A percentile compares a stretch with the other conserved stretches of the same genome.
These are phyloP conservation scores for Kingdonia uniflora DNA, from an alignment of 164 flowering plant species.

Conservation along the genomic window DNA sequence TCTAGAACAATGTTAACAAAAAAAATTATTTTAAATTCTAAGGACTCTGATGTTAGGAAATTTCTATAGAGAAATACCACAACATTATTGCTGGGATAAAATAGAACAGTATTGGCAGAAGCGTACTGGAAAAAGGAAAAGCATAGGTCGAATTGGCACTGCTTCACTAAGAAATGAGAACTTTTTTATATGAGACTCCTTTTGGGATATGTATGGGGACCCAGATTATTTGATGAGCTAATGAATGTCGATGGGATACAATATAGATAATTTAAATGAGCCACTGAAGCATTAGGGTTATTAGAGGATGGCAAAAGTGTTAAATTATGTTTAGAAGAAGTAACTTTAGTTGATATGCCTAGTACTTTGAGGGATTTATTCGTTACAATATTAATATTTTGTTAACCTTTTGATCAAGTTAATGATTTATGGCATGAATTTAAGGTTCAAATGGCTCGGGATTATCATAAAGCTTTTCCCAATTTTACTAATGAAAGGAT, in stretches of 20 bases:
- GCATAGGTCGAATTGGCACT: neutral
- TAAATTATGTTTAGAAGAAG: neutral
- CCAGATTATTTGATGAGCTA: neutral
- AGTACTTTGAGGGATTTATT: neutral
- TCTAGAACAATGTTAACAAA: neutral
- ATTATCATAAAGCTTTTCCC: neutral
- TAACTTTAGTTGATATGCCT: neutral
- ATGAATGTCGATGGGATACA: neutral
- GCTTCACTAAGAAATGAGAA: neutral
- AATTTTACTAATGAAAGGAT: neutral
- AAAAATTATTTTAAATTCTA: neutral
- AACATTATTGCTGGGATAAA: too few species aligned
- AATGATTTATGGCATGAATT: neutral
- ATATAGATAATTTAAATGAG: neutral
- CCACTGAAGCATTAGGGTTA: neutral
- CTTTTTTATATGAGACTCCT: neutral
- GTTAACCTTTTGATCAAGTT: neutral
- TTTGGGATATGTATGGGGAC: neutral
- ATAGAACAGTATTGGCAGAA: too few species aligned
- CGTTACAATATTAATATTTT: neutral
- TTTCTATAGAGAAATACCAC: too few species aligned
- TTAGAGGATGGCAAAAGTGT: neutral
- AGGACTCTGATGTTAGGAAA: neutral
- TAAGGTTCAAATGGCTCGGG: neutral
- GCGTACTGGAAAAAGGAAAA: too few species aligned